Base-by-base conservation (phyloP, 371 early-diverging fungal genomes). In the Lichtheimia ramosa region DNA sequence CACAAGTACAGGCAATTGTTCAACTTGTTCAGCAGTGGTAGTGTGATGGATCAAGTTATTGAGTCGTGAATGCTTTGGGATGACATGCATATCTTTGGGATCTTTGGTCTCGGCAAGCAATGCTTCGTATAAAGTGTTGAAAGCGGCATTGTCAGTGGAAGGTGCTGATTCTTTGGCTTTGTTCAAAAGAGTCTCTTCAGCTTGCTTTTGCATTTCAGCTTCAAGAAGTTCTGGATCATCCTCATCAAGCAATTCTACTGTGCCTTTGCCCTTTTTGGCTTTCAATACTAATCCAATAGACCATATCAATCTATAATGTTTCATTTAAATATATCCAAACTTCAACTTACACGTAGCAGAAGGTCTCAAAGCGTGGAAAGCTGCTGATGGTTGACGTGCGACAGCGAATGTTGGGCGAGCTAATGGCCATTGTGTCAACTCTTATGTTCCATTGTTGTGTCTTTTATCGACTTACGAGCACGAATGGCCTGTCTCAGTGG, bases 1-100 rank as follows among this genome's bases (percentile, higher is more conserved):
- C 12, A 78, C 62, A 5, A 66, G 42, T 16, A 54, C 24, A 2
- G 79, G 75, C 23, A 78, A 18, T 27, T 60, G 51, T 24, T 65
- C 65, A 43, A 46, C 65, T 23, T 65, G 54, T 15, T 65, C 65
- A 18, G 52, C 46, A 3, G 25, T 42, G 15, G 42, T 25, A 25
- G 56, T 56, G 42, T 65, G 57, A 16, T 56, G 57, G 16, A 65
- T 15, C 4, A 65, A 53, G 53, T 65, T 56, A 46, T 60, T 59
- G n/a, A 65, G 25, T 6, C 65, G 59, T 4, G 60, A 54, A 12
- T 61, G 58, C 42, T 66, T 66, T 18, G 61, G 62, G 23, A 60
- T 25, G 14, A 20, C 16, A 43, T 61, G 57, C 46, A 57, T 28
- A 3, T 61, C 61, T 46, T 50, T 54, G 21, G 58, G 61, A 43